phyloP scores from a whole-genome alignment of 139 green algal genomes.

The Chlorella sp. region DNA sequence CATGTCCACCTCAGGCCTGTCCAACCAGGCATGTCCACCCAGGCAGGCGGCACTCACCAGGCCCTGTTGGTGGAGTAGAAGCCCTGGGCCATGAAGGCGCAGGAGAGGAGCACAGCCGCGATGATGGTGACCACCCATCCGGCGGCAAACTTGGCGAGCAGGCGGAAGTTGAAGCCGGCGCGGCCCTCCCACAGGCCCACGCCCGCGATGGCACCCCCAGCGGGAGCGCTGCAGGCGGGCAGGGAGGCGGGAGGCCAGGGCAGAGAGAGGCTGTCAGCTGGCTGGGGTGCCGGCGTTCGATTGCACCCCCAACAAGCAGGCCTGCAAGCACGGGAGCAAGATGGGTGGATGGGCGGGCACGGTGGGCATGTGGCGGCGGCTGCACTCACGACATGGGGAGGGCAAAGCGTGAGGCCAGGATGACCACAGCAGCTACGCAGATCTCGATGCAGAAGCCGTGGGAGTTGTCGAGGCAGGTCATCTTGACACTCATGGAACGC shows the following conservation, averaged over 20 bases:
- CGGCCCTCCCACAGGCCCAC: constrained; percentile 64
- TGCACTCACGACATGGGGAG: constrained; percentile 65
- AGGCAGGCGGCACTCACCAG: neutral
- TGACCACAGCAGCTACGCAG: constrained; percentile 61
- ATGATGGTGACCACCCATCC: constrained; percentile 43
- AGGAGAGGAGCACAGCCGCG: constrained; percentile 23
- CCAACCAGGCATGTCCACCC: too few relatives aligned
- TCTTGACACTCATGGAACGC: constrained; percentile 61
- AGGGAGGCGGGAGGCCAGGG: too few relatives aligned
- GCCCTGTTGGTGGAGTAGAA: constrained; percentile 1
- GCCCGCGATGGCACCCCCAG: constrained; percentile 53
- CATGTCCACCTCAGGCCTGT: too few relatives aligned
- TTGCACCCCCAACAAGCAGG: too few relatives aligned
- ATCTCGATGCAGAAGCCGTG: constrained; percentile 75
- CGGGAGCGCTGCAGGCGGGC: neutral
- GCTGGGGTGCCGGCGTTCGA: too few relatives aligned
- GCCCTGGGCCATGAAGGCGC: constrained; percentile 35
- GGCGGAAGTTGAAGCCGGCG: constrained; percentile 54
- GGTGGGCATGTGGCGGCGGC: too few relatives aligned
- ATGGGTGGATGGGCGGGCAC: too few relatives aligned
- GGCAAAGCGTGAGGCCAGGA: constrained; percentile 62
- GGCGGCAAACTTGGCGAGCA: constrained; percentile 35
- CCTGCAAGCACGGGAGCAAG: too few relatives aligned
- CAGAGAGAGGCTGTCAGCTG: too few relatives aligned
- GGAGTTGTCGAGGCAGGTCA: constrained; percentile 63